A percentile compares a stretch with the other conserved stretches of the same genome.
These are phyloP conservation scores for Schizonepeta tenuifolia DNA, from an alignment of 257 asterid species.

Conservation along the genomic window DNA sequence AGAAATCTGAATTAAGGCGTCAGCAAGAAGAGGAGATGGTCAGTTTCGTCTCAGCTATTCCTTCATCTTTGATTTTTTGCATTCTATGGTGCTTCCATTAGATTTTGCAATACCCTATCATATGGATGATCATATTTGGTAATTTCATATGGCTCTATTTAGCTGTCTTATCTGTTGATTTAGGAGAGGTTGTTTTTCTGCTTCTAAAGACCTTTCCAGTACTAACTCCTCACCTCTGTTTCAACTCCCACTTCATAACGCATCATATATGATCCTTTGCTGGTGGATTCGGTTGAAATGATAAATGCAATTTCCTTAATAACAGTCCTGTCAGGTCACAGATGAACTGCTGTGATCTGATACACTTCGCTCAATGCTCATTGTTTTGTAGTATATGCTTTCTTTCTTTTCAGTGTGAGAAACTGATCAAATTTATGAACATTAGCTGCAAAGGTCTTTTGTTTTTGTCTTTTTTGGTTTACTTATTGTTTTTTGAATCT, in stretches of 20 bases:
- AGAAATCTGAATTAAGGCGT: slow-evolving; percentile 69
- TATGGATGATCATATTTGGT: not conserved
- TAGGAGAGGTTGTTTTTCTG: slow-evolving; percentile 23
- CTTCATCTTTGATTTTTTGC: slow-evolving; percentile 20
- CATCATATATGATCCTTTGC: not conserved
- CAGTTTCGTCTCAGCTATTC: slow-evolving; percentile 36
- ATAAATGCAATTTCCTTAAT: slow-evolving; percentile 8
- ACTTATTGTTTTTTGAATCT: not conserved
- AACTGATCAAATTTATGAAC: not conserved
- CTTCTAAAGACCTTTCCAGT: slow-evolving; percentile 3
- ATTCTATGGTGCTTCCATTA: not conserved
- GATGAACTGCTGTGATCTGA: slow-evolving; percentile 12
- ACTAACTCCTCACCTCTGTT: not conserved
- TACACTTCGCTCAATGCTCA: not conserved
- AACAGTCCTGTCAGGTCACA: not conserved
- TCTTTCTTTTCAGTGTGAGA: not conserved
- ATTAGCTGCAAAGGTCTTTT: not conserved
- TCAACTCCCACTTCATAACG: not conserved
- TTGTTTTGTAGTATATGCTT: slow-evolving; percentile 22
- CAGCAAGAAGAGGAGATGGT: slow-evolving; percentile 95
- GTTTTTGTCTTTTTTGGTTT: not conserved
- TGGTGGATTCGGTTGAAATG: not conserved
- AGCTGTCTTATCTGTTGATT: slow-evolving; percentile 13
- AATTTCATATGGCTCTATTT: slow-evolving; percentile 18
- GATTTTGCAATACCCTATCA: not conserved